A percentile compares a stretch with the other conserved stretches of the same genome.
Evolutionary conservation across 2,329 filamentous ascomycete species (phyloP).

Genomic region (Pseudocercospora musae): DNA sequence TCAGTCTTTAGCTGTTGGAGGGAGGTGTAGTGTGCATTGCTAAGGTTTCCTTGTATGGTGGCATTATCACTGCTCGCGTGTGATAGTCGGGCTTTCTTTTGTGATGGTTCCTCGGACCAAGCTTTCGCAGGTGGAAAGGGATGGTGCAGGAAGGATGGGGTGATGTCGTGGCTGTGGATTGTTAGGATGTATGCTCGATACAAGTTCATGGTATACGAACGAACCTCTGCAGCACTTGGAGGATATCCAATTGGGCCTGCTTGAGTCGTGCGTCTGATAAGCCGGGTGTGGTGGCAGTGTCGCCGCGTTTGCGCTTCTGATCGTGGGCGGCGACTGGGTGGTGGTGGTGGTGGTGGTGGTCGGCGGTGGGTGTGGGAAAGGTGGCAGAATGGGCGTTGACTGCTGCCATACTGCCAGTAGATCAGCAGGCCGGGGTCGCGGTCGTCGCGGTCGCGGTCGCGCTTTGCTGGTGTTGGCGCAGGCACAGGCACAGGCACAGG

Average conservation of each 20-base stretch:
- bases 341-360: constrained; percentile 3
- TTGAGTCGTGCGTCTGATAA: constrained; percentile 22
- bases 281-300: constrained; percentile 32
- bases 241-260: constrained; percentile 40
- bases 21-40: constrained; percentile 39
- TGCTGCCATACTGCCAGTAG: constrained; percentile 22
- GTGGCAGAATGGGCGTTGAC: constrained; percentile 12
- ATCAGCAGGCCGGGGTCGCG: constrained; percentile 4
- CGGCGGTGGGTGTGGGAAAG: constrained; percentile 7
- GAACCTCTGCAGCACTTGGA: constrained; percentile 43
- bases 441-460: constrained; percentile 9
- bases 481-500: background rate
- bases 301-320: constrained; percentile 48
- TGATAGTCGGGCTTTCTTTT: constrained; percentile 46
- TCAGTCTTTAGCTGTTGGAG: constrained; percentile 44
- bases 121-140: constrained; percentile 29
- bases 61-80: constrained; percentile 30
- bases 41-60: constrained; percentile 40
- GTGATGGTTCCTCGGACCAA: constrained; percentile 39
- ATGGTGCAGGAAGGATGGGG: constrained; percentile 45
- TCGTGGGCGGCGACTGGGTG: constrained; percentile 10
- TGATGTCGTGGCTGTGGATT: constrained; percentile 38
- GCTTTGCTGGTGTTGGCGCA: constrained; percentile 3
- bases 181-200: background rate
- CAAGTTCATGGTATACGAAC: constrained; percentile 28